Base-by-base conservation (phyloP, 257 asterid species). In the Capsicum chinense region DNA sequence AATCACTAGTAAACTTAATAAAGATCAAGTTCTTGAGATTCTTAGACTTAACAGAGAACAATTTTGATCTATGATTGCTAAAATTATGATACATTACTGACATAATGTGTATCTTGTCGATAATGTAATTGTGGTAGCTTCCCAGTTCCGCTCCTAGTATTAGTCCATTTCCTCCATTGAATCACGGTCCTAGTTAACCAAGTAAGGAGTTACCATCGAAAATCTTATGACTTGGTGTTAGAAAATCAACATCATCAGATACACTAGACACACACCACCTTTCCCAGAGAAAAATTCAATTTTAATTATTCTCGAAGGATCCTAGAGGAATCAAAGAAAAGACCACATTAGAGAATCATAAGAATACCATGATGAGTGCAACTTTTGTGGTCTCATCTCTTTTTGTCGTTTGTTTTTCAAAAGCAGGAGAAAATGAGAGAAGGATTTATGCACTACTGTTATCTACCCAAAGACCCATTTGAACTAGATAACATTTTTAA, bases 51-150 rank as follows among this genome's bases (percentile, higher is more conserved):
- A 87, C 87, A 10, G 92, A 91, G 37, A 94, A 92, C 66, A 50
- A 90, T 84, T 86, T 94, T 17, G 91, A 86, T 79, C 90, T 92
- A 0, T 97, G 95, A 13, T 85, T 94, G 83, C 98, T 97, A 0
- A 90, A 81, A 60, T 94, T 94, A 70, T 64, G 84, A 2, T 67
- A 42, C 21, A 84, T 83, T 64, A 26, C 33, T 26, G 33, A 26
- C 33, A 26, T 26, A 90, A 91, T 83, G 80, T 90, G 7, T 82
- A 63, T 33, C 86, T 92, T 21, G 42, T 50, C 50, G 64, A 85
- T n/a, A 84, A 69, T 57, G 86, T 85, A 35, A 33, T 7, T 26
- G 39, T 21, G 7, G 69, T n/a, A 35, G 56, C 79, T 17, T 60
- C 83, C 60, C 82, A 26, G 33, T 26, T 26, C 33, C 33, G 1